Conservation (phyloP, 2,329 filamentous ascomycete species). For the Neopestalotiopsis sp. region DNA sequence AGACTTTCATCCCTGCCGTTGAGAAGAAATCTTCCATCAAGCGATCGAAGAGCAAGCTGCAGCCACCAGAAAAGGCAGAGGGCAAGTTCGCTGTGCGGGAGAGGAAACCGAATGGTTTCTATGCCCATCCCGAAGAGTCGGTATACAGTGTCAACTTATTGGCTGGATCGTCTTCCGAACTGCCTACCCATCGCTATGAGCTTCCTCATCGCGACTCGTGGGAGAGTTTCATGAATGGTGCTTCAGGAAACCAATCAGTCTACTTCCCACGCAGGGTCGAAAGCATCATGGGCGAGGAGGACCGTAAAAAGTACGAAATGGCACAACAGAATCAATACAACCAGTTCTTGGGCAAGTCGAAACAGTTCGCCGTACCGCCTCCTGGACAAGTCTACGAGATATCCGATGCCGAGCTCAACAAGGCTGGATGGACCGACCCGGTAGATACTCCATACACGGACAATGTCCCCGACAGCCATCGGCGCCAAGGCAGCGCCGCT, state of each 20-base stretch:
- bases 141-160: conserved; percentile 56
- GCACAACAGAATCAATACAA: conserved; percentile 62
- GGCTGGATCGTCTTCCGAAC: conserved; percentile 27
- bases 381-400: conserved; percentile 56
- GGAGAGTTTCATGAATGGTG: conserved; percentile 67
- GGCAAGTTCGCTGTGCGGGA: conserved; percentile 79
- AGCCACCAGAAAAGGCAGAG: conserved; percentile 76
- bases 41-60: conserved; percentile 62
- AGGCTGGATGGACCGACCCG: conserved; percentile 46
- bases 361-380: conserved; percentile 40
- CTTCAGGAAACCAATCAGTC: conserved; percentile 62
- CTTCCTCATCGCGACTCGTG: conserved; percentile 66
- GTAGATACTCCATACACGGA: conserved; percentile 36
- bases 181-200: conserved; percentile 48
- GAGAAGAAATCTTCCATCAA: conserved; percentile 48
- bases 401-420: conserved; percentile 47
- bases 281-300: conserved; percentile 79
- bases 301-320: conserved; percentile 74
- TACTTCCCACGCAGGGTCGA: conserved; percentile 73
- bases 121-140: conserved; percentile 73
- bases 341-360: conserved; percentile 37
- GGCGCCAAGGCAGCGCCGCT: conserved; percentile 24
- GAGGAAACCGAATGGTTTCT: conserved; percentile 70
- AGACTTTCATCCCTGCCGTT: conserved; percentile 74
- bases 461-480: conserved; percentile 21